These are phyloP conservation scores for Musa balbisiana DNA, from an alignment of 202 grass and related monocot species.

Conservation along the genomic window DNA sequence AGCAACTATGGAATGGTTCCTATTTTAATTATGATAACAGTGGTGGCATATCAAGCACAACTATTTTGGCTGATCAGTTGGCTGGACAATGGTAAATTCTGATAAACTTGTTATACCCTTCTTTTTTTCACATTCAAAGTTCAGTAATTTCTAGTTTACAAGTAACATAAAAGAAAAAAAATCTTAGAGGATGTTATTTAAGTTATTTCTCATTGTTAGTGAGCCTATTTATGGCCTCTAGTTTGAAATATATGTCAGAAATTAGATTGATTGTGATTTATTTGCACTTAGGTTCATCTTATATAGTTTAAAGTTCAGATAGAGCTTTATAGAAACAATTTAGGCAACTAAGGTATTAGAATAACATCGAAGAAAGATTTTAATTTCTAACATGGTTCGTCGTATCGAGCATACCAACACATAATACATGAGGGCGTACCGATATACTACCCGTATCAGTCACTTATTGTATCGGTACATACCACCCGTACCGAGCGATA, in stretches of 20 bases:
- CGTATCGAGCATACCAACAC: too few relatives aligned
- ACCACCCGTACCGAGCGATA: too few relatives aligned
- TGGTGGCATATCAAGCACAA: conserved; percentile 34
- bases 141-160: neutral
- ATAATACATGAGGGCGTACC: too few relatives aligned
- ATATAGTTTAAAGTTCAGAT: too few relatives aligned
- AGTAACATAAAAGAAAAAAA: neutral
- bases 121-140: neutral
- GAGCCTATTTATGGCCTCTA: neutral
- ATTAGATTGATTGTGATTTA: too few relatives aligned
- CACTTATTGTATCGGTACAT: too few relatives aligned
- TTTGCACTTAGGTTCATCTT: too few relatives aligned
- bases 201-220: neutral
- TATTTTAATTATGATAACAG: conserved; percentile 76
- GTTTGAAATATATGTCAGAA: too few relatives aligned
- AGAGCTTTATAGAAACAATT: neutral
- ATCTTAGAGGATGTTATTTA: neutral
- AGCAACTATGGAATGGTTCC: conserved; percentile 53
- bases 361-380: too few relatives aligned
- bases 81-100: conserved; percentile 68
- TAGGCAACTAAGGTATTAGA: too few relatives aligned
- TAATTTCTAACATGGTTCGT: too few relatives aligned
- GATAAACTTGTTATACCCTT: neutral
- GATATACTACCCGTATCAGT: too few relatives aligned
- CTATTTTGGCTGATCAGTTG: conserved; percentile 67